Conservation (phyloP, 2,329 filamentous ascomycete species). For the Colletotrichum trifolii region DNA sequence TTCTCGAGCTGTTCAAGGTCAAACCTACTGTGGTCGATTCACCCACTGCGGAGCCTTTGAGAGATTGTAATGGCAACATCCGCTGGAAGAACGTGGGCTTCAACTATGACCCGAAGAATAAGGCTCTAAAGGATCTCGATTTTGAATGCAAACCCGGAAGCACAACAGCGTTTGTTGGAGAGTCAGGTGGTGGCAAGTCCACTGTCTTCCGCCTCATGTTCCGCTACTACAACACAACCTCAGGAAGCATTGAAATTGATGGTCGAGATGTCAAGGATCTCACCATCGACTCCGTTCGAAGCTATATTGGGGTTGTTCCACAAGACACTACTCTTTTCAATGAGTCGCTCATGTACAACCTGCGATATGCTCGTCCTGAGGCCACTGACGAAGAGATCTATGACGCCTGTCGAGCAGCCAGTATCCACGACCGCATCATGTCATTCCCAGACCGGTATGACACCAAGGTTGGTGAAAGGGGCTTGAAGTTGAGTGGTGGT, state of each 20-base stretch:
- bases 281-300: constrained; percentile 92
- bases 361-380: constrained; percentile 86
- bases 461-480: constrained; percentile 91
- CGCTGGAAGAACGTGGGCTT: constrained; percentile 91
- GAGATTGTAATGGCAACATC: constrained; percentile 81
- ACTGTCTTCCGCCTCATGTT: constrained; percentile 96
- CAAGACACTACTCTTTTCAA: constrained; percentile 98
- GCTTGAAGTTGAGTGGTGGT: constrained; percentile 86
- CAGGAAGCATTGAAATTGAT: constrained; percentile 86
- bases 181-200: constrained; percentile 96
- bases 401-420: constrained; percentile 84
- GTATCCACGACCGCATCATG: constrained; percentile 92
- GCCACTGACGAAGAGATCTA: constrained; percentile 86
- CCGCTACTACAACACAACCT: constrained; percentile 90
- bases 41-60: constrained; percentile 71
- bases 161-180: constrained; percentile 94
- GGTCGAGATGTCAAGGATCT: constrained; percentile 85
- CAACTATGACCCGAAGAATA: constrained; percentile 86
- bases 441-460: constrained; percentile 88
- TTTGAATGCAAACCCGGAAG: constrained; percentile 91
- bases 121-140: constrained; percentile 83
- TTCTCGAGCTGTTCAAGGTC: constrained; percentile 96
- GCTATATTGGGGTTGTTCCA: constrained; percentile 93
- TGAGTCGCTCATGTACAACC: constrained; percentile 93
- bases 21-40: constrained; percentile 89